Evolutionary conservation across 805 yeast species (phyloP).

Genomic region (Lipomyces orientalis): DNA sequence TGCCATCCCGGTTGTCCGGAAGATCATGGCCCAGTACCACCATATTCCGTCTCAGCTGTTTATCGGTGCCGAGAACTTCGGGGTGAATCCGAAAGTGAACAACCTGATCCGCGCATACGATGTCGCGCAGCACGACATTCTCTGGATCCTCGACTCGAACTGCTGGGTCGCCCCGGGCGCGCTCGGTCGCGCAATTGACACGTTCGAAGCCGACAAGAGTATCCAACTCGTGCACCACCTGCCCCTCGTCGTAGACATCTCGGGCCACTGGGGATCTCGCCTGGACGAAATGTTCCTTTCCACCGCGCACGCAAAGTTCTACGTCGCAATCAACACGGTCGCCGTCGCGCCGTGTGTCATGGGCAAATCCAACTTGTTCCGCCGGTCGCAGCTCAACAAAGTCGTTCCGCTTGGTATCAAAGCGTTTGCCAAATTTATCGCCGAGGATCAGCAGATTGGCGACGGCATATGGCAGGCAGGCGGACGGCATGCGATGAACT

Average conservation of each 20-base stretch:
- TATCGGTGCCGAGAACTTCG: slow-evolving; percentile 56
- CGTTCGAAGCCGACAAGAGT: slow-evolving; percentile 46
- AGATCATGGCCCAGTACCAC: slow-evolving; percentile 60
- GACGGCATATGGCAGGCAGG: slow-evolving; percentile 75
- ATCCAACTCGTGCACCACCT: slow-evolving; percentile 80
- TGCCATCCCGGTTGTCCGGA: slow-evolving; percentile 61
- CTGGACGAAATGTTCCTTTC: slow-evolving; percentile 85
- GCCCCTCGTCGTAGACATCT: slow-evolving; percentile 55
- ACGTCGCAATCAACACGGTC: slow-evolving; percentile 73
- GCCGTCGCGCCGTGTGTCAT: slow-evolving; percentile 87
- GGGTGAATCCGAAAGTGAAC: slow-evolving; percentile 90
- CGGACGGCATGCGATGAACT: slow-evolving; percentile 76
- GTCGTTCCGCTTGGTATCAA: slow-evolving; percentile 56
- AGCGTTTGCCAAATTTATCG: slow-evolving; percentile 79
- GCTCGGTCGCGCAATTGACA: slow-evolving; percentile 63
- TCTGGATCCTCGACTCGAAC: slow-evolving; percentile 88
- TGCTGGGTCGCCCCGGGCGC: slow-evolving; percentile 77
- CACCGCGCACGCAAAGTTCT: slow-evolving; percentile 85
- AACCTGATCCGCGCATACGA: slow-evolving; percentile 81
- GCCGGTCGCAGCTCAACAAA: slow-evolving; percentile 61
- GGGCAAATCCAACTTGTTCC: slow-evolving; percentile 83
- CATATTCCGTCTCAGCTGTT: slow-evolving; percentile 63
- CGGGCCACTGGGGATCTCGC: slow-evolving; percentile 65
- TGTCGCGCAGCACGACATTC: slow-evolving; percentile 68
- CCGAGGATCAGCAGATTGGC: slow-evolving; percentile 93